Conservation (phyloP, 768 basidiomycete genomes). For the Boletus speciosus region DNA sequence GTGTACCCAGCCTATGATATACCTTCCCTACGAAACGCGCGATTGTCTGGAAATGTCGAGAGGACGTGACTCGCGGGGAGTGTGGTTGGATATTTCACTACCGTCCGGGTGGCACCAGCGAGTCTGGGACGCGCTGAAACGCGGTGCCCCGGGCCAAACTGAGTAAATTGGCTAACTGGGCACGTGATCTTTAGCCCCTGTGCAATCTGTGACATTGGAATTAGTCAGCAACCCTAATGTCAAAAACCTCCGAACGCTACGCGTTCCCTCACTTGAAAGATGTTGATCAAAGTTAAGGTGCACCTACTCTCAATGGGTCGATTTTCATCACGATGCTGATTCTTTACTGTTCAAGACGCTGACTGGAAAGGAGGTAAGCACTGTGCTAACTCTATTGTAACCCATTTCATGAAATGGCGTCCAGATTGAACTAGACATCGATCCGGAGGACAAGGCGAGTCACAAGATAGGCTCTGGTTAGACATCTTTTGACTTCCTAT, state of each 20-base stretch:
- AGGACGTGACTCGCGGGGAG: neutral
- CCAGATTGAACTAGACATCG: slow-evolving; percentile 94
- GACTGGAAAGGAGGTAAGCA: slow-evolving; percentile 89
- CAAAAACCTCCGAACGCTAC: neutral
- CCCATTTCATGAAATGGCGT: slow-evolving; percentile 10
- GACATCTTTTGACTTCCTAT: neutral
- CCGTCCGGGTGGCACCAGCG: neutral
- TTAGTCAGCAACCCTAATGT: neutral
- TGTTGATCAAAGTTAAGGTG: slow-evolving; percentile 29
- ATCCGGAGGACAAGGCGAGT: slow-evolving; percentile 78
- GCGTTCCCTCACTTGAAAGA: slow-evolving; percentile 7
- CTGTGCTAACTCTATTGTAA: neutral
- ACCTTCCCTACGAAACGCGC: too few species aligned
- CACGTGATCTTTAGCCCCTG: neutral
- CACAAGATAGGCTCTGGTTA: neutral
- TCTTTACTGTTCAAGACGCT: slow-evolving; percentile 34
- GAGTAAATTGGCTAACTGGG: too few species aligned
- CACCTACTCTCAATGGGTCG: neutral
- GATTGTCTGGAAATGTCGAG: neutral
- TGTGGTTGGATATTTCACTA: neutral
- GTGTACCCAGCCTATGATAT: neutral
- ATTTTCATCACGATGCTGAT: neutral
- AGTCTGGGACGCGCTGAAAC: too few species aligned
- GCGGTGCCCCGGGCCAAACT: neutral
- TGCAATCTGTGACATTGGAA: neutral